Evolutionary conservation across 441 rosid genomes (phyloP).

Genomic region (Populus tomentosa): DNA sequence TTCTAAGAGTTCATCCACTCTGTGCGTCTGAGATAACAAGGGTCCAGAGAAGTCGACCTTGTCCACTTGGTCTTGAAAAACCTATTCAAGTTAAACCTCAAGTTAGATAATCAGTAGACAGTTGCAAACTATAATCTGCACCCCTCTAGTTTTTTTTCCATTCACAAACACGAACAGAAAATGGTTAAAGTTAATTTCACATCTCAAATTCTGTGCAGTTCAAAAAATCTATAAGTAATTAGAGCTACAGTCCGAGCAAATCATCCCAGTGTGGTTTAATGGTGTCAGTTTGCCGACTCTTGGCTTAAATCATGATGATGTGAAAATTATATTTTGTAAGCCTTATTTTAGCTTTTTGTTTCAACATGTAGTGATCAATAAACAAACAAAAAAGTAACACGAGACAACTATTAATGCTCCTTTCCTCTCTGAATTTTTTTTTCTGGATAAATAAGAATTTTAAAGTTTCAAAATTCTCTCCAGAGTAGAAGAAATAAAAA

Average conservation of each 20-base stretch:
- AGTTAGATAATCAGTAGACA: slow-evolving; percentile 6
- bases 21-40: slow-evolving; percentile 63
- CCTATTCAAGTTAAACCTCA: slow-evolving; percentile 42
- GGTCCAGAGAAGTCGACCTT: slow-evolving; percentile 91
- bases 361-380: not conserved
- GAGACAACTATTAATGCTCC: not conserved
- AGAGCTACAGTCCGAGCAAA: not conserved
- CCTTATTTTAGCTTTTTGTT: not conserved
- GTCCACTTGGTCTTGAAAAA: slow-evolving; percentile 49
- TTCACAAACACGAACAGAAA: not conserved
- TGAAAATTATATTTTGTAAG: not conserved
- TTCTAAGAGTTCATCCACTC: slow-evolving; percentile 76
- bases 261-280: not conserved
- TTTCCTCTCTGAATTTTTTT: not conserved
- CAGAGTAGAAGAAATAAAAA: not conserved
- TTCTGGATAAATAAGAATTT: not conserved
- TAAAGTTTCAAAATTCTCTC: not conserved
- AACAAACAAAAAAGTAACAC: not conserved
- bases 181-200: not conserved
- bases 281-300: not conserved
- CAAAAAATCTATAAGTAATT: not conserved
- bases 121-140: not conserved
- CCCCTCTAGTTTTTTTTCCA: not conserved
- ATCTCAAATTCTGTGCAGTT: not conserved
- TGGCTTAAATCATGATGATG: not conserved